Conservation (phyloP, 192 early-diverging fungal species). For the Backusella parvicylindrica region DNA sequence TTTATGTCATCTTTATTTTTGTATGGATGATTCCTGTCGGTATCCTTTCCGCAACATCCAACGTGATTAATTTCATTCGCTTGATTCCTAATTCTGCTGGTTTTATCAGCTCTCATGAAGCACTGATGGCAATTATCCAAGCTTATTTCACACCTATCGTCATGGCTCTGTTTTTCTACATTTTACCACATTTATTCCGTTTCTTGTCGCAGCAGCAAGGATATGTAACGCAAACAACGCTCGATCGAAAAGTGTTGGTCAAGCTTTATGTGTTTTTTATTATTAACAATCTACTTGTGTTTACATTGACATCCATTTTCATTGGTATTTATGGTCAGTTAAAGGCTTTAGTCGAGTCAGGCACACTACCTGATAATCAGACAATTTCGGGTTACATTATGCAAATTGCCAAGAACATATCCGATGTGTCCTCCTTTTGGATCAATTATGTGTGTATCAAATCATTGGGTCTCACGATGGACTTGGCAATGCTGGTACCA, state of each 20-base stretch:
- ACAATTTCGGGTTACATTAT: conserved; percentile 13
- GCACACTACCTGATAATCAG: conserved; percentile 7
- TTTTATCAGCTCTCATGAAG: conserved; percentile 48
- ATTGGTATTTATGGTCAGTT: conserved; percentile 34
- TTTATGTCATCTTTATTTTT: conserved; percentile 58
- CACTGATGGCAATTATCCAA: conserved; percentile 60
- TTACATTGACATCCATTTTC: conserved; percentile 47
- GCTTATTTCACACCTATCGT: conserved; percentile 63
- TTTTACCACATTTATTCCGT: conserved; percentile 62
- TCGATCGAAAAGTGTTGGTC: conserved; percentile 63
- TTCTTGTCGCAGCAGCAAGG: conserved; percentile 67
- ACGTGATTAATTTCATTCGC: conserved; percentile 54
- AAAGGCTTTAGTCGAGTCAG: conserved; percentile 4
- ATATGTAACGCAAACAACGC: conserved; percentile 62
- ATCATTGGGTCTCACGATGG: conserved; percentile 60
- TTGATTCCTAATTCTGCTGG: conserved; percentile 45
- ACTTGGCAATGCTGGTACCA: conserved; percentile 66
- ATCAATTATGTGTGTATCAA: conserved; percentile 70
- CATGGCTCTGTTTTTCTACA: conserved; percentile 58
- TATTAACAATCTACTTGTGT: conserved; percentile 66
- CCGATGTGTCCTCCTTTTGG: conserved; percentile 68
- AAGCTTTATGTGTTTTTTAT: conserved; percentile 79
- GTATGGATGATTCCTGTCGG: conserved; percentile 68
- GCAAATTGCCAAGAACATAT: conserved; percentile 34
- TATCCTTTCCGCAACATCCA: conserved; percentile 56